These are phyloP conservation scores for Septoria linicola DNA, from an alignment of 2,329 filamentous ascomycete genomes.

Conservation along the genomic window DNA sequence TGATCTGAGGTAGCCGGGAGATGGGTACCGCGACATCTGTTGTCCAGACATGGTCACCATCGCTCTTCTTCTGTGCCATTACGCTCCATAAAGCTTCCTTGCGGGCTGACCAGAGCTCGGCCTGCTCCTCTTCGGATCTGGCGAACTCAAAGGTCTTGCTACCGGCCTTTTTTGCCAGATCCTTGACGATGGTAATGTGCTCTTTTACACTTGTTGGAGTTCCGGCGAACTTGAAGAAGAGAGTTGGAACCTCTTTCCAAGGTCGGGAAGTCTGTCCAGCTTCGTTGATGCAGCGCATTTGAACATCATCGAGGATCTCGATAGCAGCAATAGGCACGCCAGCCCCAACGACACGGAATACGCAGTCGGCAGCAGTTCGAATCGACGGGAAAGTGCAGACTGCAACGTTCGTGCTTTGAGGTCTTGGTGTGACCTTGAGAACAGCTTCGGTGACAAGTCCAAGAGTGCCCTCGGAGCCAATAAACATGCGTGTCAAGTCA, in stretches of 20 bases:
- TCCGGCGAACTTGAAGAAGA: slow-evolving; percentile 75
- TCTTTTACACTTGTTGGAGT: slow-evolving; percentile 71
- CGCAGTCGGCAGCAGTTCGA: slow-evolving; percentile 73
- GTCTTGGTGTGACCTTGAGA: slow-evolving; percentile 79
- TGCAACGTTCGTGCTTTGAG: slow-evolving; percentile 76
- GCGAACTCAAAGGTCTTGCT: slow-evolving; percentile 71
- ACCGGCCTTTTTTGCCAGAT: slow-evolving; percentile 58
- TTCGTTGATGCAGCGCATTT: slow-evolving; percentile 74
- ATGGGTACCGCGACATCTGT: slow-evolving; percentile 80
- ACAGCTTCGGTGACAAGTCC: slow-evolving; percentile 89
- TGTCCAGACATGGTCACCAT: slow-evolving; percentile 68
- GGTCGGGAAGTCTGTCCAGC: slow-evolving; percentile 62
- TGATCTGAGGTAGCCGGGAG: slow-evolving; percentile 67
- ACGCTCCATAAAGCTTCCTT: slow-evolving; percentile 74
- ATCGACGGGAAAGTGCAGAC: slow-evolving; percentile 66
- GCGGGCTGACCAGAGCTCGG: slow-evolving; percentile 71
- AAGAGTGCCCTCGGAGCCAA: slow-evolving; percentile 87
- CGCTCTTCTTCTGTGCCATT: slow-evolving; percentile 61
- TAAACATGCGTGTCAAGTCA: slow-evolving; percentile 83
- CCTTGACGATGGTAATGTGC: slow-evolving; percentile 67
- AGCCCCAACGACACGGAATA: slow-evolving; percentile 73
- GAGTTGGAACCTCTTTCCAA: slow-evolving; percentile 68
- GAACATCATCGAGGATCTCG: slow-evolving; percentile 87
- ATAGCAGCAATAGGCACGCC: slow-evolving; percentile 87
- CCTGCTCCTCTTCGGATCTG: slow-evolving; percentile 61